Evolutionary conservation across 1,284 basidiomycete species (phyloP).

Genomic region (Singerocomus inundabilis): DNA sequence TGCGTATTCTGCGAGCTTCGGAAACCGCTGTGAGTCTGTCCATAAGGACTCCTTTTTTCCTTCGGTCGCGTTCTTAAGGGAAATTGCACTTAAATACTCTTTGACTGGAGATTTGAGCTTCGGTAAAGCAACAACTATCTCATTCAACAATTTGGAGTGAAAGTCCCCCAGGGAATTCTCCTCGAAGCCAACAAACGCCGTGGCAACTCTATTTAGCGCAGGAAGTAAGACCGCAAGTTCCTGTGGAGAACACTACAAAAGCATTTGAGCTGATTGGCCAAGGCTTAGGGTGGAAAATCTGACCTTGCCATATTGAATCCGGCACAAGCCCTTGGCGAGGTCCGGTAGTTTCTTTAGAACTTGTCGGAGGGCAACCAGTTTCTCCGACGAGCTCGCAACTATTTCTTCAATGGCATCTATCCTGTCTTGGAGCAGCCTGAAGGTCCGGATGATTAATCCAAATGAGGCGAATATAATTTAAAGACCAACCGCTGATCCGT

Average conservation of each 20-base stretch:
- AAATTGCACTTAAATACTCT: constrained; percentile 59
- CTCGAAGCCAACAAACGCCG: constrained; percentile 57
- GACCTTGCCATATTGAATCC: constrained; percentile 89
- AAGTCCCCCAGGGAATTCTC: constrained; percentile 52
- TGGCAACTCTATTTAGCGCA: constrained; percentile 73
- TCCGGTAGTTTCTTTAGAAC: constrained; percentile 80
- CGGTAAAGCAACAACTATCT: constrained; percentile 70
- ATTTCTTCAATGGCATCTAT: constrained; percentile 87
- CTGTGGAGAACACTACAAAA: constrained; percentile 70
- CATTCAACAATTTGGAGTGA: constrained; percentile 65
- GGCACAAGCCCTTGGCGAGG: constrained; percentile 83
- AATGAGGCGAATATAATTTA: background rate
- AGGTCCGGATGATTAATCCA: constrained; percentile 1
- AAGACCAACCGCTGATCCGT: constrained; percentile 64
- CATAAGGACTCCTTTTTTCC: constrained; percentile 77
- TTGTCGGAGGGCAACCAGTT: constrained; percentile 63
- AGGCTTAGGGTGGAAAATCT: constrained; percentile 11
- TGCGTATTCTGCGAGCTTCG: constrained; percentile 53
- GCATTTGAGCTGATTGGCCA: background rate
- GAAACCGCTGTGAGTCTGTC: constrained; percentile 69
- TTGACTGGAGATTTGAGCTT: constrained; percentile 57
- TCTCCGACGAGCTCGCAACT: constrained; percentile 52
- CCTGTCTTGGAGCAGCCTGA: constrained; percentile 71
- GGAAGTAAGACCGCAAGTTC: constrained; percentile 80
- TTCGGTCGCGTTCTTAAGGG: constrained; percentile 63